These are phyloP conservation scores for Chrysoporthe cubensis DNA, from an alignment of 2,329 filamentous ascomycete species.

Conservation along the genomic window DNA sequence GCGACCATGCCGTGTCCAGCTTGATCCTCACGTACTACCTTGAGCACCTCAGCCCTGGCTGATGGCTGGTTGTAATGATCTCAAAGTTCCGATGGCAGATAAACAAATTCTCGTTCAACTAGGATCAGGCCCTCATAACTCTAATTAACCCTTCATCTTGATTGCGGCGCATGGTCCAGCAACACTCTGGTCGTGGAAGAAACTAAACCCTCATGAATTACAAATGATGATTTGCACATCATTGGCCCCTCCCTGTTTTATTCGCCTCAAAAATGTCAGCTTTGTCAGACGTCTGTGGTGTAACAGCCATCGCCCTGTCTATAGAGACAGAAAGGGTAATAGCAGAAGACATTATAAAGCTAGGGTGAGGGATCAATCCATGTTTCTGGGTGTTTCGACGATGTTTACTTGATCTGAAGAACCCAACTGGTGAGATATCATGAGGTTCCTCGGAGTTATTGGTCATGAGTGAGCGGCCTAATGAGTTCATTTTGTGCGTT, in stretches of 20 bases:
- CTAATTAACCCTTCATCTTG: not conserved
- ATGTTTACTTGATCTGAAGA: no score
- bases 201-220: not conserved
- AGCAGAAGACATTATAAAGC: not conserved
- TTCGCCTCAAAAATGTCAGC: not conserved
- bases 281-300: not conserved
- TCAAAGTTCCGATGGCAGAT: not conserved
- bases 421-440: no score
- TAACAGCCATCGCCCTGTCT: not conserved
- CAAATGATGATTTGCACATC: not conserved
- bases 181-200: not conserved
- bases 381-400: no score
- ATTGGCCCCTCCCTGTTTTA: not conserved
- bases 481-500: no score
- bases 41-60: not conserved
- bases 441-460: no score
- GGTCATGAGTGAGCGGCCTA: no score
- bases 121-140: not conserved
- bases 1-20: not conserved
- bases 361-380: not conserved
- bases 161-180: not conserved
- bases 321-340: not conserved
- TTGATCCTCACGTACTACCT: not conserved
- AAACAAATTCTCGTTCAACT: not conserved
- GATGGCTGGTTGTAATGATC: not conserved